phyloP scores from a whole-genome alignment of 176 grass and related monocot genomes.

The Carex littledalei region DNA sequence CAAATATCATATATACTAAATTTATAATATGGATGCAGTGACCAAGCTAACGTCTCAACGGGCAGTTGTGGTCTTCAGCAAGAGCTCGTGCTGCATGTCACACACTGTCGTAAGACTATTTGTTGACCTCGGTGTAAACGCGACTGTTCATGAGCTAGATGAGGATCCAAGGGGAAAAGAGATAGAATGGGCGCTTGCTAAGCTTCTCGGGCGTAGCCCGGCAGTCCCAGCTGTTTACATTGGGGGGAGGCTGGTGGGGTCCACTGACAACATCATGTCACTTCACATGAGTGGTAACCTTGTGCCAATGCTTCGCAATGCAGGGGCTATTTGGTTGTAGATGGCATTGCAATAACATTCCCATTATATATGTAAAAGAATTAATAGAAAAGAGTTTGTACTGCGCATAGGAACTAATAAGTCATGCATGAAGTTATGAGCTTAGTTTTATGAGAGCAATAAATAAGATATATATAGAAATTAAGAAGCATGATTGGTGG shows the following conservation, averaged over 20 bases:
- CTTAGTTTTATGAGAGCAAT: too few species aligned
- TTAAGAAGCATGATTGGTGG: too few species aligned
- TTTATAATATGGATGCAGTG: slow-evolving; percentile 38
- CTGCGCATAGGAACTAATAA: background rate
- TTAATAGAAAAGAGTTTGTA: background rate
- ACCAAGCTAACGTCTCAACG: slow-evolving; percentile 53
- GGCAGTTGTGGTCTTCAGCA: slow-evolving; percentile 75
- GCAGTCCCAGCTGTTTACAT: slow-evolving; percentile 45
- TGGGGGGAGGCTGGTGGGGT: slow-evolving; percentile 46
- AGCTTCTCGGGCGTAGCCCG: slow-evolving; percentile 19
- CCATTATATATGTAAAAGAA: too few species aligned
- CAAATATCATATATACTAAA: background rate
- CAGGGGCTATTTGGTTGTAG: slow-evolving; percentile 32
- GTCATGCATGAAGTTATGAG: too few species aligned
- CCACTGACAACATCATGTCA: slow-evolving; percentile 53
- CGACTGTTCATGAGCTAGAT: slow-evolving; percentile 40
- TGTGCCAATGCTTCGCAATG: slow-evolving; percentile 47
- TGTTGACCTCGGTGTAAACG: slow-evolving; percentile 41
- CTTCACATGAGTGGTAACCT: slow-evolving; percentile 44
- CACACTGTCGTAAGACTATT: slow-evolving; percentile 60
- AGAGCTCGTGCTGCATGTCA: slow-evolving; percentile 89
- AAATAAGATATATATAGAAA: background rate
- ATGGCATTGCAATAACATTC: too few species aligned
- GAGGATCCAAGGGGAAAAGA: slow-evolving; percentile 32
- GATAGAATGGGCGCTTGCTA: slow-evolving; percentile 36